Percentiles rank a stretch among this genome's conserved stretches.
Conservation (phyloP, 495 filamentous ascomycete genomes). For the Podospora tetraspora region DNA sequence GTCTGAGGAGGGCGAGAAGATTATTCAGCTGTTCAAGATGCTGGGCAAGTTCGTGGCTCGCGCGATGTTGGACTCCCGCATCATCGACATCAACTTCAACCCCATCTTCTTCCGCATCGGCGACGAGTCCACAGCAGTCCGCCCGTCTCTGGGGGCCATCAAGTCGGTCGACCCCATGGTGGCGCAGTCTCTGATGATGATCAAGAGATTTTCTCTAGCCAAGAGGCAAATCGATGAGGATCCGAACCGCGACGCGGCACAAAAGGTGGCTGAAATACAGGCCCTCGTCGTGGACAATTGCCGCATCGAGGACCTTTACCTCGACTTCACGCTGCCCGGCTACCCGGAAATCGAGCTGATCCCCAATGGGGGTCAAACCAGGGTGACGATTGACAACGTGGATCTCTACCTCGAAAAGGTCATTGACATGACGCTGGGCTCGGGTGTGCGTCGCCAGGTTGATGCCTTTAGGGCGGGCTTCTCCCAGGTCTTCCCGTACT, state of each 20-base stretch:
- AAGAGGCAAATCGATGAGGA: slow-evolving; percentile 79
- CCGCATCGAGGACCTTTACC: slow-evolving; percentile 74
- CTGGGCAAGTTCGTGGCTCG: slow-evolving; percentile 96
- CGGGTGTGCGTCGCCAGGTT: slow-evolving; percentile 80
- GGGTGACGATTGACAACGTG: slow-evolving; percentile 86
- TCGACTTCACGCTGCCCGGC: slow-evolving; percentile 93
- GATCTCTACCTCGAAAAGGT: slow-evolving; percentile 82
- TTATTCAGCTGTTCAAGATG: slow-evolving; percentile 83
- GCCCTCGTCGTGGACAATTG: slow-evolving; percentile 67
- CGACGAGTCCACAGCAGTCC: slow-evolving; percentile 63
- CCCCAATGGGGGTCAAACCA: slow-evolving; percentile 61
- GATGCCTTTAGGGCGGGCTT: slow-evolving; percentile 90
- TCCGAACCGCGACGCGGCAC: slow-evolving; percentile 51
- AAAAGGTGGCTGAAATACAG: slow-evolving; percentile 64
- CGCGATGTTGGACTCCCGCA: slow-evolving; percentile 96
- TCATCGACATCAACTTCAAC: slow-evolving; percentile 97
- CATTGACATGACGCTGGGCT: slow-evolving; percentile 83
- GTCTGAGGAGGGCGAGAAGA: slow-evolving; percentile 71
- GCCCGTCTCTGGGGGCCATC: slow-evolving; percentile 86
- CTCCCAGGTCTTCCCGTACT: slow-evolving; percentile 94
- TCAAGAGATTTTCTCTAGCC: slow-evolving; percentile 79
- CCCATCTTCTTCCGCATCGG: slow-evolving; percentile 96
- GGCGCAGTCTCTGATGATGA: slow-evolving; percentile 75
- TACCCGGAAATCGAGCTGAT: slow-evolving; percentile 86
- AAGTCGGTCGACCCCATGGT: slow-evolving; percentile 83